Percentiles rank a stretch among this genome's conserved stretches.
Evolutionary conservation across 2,329 filamentous ascomycete genomes (phyloP).

Genomic region (Pseudocercospora vitis): DNA sequence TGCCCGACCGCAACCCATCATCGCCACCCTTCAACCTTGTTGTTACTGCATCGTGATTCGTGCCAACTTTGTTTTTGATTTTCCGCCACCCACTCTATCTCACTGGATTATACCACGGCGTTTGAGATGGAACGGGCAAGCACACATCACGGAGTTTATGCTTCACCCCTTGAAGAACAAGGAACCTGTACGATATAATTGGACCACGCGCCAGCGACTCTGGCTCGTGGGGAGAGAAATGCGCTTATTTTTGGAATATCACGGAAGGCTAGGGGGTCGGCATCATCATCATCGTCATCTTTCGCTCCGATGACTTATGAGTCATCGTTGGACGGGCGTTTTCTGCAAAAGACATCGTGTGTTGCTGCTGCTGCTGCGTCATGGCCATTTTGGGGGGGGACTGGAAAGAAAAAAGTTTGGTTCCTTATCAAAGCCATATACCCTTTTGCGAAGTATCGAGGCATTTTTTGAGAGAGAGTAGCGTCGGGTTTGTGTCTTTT

Average conservation of each 20-base stretch:
- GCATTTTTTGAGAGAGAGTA: not conserved
- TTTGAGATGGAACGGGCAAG: slow-evolving; percentile 1
- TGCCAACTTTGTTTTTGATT: slow-evolving; percentile 13
- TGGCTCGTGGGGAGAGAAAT: not conserved
- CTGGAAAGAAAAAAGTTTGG: slow-evolving; percentile 2
- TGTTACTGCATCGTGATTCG: slow-evolving; percentile 10
- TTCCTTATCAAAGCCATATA: slow-evolving; percentile 6
- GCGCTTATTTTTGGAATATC: slow-evolving; percentile 8
- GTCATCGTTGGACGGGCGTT: slow-evolving; percentile 6
- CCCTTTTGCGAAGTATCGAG: slow-evolving; percentile 7
- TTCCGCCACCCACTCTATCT: slow-evolving; percentile 8
- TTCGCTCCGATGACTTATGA: slow-evolving; percentile 4
- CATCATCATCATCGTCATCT: no score
- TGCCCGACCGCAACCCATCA: no score
- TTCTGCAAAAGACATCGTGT: not conserved
- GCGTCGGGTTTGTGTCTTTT: no score
- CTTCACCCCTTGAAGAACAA: not conserved
- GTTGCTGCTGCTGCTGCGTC: not conserved
- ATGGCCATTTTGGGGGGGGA: no score
- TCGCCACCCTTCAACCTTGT: slow-evolving; percentile 15
- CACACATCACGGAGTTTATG: slow-evolving; percentile 5
- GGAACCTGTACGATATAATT: slow-evolving; percentile 13
- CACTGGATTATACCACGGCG: slow-evolving; percentile 11
- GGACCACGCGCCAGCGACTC: not conserved
- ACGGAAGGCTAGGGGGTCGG: slow-evolving; percentile 1